phyloP scores from a whole-genome alignment of 768 basidiomycete genomes.

The Leccinum disarticulatum region DNA sequence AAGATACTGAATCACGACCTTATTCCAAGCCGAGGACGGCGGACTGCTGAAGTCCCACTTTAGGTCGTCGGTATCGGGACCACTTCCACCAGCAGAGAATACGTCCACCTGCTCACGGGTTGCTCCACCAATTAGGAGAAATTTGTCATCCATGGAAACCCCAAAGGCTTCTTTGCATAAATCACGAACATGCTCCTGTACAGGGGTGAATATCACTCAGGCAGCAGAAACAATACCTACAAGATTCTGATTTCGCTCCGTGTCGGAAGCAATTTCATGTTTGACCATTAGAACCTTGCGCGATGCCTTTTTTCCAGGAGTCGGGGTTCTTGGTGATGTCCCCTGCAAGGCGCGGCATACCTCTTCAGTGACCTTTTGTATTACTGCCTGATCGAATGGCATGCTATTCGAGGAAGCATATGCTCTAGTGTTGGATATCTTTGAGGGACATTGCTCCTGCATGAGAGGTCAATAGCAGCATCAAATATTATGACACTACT shows the following conservation, averaged over 20 bases:
- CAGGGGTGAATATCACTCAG: neutral
- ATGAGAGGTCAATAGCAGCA: neutral
- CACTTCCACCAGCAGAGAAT: neutral
- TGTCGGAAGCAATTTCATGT: neutral
- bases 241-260: neutral
- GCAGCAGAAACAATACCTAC: neutral
- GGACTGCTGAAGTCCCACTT: constrained; percentile 3
- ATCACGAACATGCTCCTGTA: neutral
- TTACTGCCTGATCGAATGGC: neutral
- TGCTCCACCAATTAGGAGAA: neutral
- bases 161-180: neutral
- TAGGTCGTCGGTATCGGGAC: neutral
- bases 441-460: neutral
- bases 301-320: neutral
- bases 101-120: neutral
- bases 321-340: neutral
- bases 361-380: neutral
- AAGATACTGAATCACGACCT: neutral
- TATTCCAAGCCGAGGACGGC: neutral
- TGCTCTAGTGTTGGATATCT: neutral
- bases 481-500: neutral
- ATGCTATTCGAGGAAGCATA: neutral
- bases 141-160: neutral
- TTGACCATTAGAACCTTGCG: neutral
- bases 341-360: neutral